Evolutionary conservation across 2,329 filamentous ascomycete genomes (phyloP), one percentile per base, ranked within the genome.

Genomic region (Pseudogymnoascus verrucosus): DNA sequence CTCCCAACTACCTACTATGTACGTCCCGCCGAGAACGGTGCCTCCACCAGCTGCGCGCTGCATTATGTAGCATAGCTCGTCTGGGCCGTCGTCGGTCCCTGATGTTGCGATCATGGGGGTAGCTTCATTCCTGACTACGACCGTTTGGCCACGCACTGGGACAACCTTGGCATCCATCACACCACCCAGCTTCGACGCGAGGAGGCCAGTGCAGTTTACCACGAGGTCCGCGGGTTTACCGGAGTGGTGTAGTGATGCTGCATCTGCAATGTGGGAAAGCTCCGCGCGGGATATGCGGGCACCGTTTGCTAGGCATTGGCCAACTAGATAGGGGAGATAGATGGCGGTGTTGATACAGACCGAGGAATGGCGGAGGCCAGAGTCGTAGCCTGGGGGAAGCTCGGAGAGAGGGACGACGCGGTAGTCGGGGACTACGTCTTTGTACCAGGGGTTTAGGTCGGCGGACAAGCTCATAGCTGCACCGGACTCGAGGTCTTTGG

Each of bases 261-360:
- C 91, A 44, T 96, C 89, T 0, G 80, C 76, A 64, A 98, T 83
- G 74, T 97, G 89, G n/a, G 77, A 76, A 57, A 93, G 76, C 1
- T 82, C 74, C 2, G 77, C 84, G 19, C 90, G 84, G 69, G 84
- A 83, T 70, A 93, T 78, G 0, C 85, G 78, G 5, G 90, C 89
- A 28, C 91, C 90, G 64, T 86, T 84, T 69, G 85, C 86, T 28
- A 89, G 80, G 74, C 91, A 96, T 76, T 95, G 88, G 0, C 90
- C 89, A 0, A 90, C 79, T 0, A 98, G 86, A 85, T 90, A 97
- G 3, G 90, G 86, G 1, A 97, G 84, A 76, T 97, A 98, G 64
- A 97, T 77, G 44, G 89, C 85, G 0, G 90, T 90, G 77, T 98
- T 97, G 74, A 97, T 93, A 77, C 93, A 97, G 42, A 96, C 87